Evolutionary conservation across 1,139 yeast species (phyloP).

Genomic region (Pichia sp.): DNA sequence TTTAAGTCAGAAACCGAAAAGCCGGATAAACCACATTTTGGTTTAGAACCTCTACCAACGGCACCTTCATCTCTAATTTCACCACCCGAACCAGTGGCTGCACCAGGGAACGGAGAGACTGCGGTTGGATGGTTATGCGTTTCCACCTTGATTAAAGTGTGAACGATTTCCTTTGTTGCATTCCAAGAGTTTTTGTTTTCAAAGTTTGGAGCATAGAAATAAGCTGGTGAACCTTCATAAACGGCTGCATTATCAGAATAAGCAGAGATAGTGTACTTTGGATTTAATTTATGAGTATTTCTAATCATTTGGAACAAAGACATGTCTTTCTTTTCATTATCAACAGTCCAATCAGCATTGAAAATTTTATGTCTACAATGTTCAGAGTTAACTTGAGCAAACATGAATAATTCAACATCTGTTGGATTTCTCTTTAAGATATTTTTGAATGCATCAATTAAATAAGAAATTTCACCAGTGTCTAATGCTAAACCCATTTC

Average conservation of each 20-base stretch:
- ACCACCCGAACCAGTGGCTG: slow-evolving; percentile 99
- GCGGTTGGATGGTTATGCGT: slow-evolving; percentile 99
- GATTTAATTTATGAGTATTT: slow-evolving; percentile 76
- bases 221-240: slow-evolving; percentile 75
- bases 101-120: slow-evolving; percentile 98
- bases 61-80: slow-evolving; percentile 99
- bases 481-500: slow-evolving; percentile 88
- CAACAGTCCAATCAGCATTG: slow-evolving; percentile 98
- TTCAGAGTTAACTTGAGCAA: slow-evolving; percentile 98
- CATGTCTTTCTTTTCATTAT: slow-evolving; percentile 64
- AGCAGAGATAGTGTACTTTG: slow-evolving; percentile 84
- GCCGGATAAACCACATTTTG: slow-evolving; percentile 95
- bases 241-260: slow-evolving; percentile 99
- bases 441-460: slow-evolving; percentile 68
- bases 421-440: slow-evolving; percentile 87
- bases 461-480: slow-evolving; percentile 84
- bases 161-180: slow-evolving; percentile 69
- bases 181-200: slow-evolving; percentile 60
- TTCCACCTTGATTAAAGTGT: slow-evolving; percentile 90
- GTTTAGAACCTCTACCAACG: slow-evolving; percentile 95
- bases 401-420: slow-evolving; percentile 97
- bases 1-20: slow-evolving; percentile 85
- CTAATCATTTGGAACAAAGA: slow-evolving; percentile 92
- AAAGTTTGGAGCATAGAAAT: slow-evolving; percentile 71
- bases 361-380: slow-evolving; percentile 99